Evolutionary conservation across 192 early-diverging fungal genomes (phyloP).

Genomic region (Entomortierella beljakovae): DNA sequence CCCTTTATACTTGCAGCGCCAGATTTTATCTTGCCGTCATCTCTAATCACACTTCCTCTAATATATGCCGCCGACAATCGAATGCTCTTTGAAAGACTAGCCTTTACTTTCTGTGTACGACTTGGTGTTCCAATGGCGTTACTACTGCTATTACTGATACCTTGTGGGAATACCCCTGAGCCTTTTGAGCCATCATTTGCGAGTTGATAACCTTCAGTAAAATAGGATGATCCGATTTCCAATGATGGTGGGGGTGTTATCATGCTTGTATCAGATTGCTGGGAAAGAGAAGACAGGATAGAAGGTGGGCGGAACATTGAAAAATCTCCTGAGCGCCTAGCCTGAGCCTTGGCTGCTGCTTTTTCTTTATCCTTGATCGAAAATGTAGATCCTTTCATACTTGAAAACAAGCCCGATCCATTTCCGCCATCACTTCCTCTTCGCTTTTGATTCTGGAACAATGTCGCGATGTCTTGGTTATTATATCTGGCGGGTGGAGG

Average conservation of each 20-base stretch:
- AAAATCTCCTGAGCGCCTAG: slow-evolving; percentile 25
- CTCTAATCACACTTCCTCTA: slow-evolving; percentile 10
- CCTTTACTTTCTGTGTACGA: slow-evolving; percentile 32
- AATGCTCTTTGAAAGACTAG: slow-evolving; percentile 36
- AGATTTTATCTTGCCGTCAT: background rate
- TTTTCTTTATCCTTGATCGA: slow-evolving; percentile 22
- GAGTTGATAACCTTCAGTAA: slow-evolving; percentile 3
- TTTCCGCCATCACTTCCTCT: slow-evolving; percentile 31
- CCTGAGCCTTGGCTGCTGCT: slow-evolving; percentile 24
- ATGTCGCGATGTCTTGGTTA: slow-evolving; percentile 21
- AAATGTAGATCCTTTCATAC: slow-evolving; percentile 2
- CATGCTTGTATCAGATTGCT: slow-evolving; percentile 4
- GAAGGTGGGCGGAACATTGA: slow-evolving; percentile 10
- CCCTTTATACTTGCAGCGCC: background rate
- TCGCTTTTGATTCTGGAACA: slow-evolving; percentile 39
- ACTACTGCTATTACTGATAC: background rate
- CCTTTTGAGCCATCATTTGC: background rate
- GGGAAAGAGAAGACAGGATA: slow-evolving; percentile 1
- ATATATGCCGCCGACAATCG: slow-evolving; percentile 29
- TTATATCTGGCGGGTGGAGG: background rate
- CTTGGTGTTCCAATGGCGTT: background rate
- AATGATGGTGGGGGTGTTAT: background rate
- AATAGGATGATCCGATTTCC: background rate
- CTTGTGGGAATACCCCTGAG: background rate
- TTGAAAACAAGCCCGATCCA: slow-evolving; percentile 20